Evolutionary conservation across 2,329 filamentous ascomycete species (phyloP), one percentile per base, ranked within the genome.

Genomic region (Penicillium sclerotiorum): DNA sequence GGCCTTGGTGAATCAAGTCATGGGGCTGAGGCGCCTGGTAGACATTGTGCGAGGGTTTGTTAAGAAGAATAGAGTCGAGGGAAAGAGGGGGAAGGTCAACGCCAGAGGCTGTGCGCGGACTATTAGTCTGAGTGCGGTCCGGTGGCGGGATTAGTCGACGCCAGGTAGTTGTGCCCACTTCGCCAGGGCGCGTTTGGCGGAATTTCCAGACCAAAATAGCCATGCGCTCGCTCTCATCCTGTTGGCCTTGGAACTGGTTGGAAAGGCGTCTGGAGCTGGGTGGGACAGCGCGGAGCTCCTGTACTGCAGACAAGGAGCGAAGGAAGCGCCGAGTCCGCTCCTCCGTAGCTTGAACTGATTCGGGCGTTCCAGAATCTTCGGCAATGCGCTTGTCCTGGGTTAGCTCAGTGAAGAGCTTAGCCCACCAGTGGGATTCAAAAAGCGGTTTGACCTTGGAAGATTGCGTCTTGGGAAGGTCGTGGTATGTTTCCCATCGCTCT

Each of bases 201-300:
- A 78, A 78, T 44, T 71, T 74, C 75, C 75, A 78, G 15, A 75
- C 64, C 12, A 78, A 51, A 37, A 77, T 67, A 2, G 73, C 73
- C 63, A 76, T 71, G 21, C 71, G 63, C 53, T 71, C 69, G 35
- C 65, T 64, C 37, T 69, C 62, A 11, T 52, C 55, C 2, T 59
- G 40, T n/a, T 60, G 58, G 8, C 52, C 47, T 28, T 57, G 53
- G 47, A 63, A 65, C 25, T 61, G 61, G 33, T 57, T 65, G 1
- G 67, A 62, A 9, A 66, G 49, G 8, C 65, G 60, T 5, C 60
- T 61, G 23, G 62, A 58, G 47, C 47, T 59, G 23, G 59, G 50
- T 22, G 66, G 58, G 1, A 61, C 62, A 8, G 72, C 72, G n/a
- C 67, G 69, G 6, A 78, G 62, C 57, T 77, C 75, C 48, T 77